Evolutionary conservation across 1,284 basidiomycete genomes (phyloP), one percentile per base, ranked within the genome.

Genomic region (Sporisorium exsertum): DNA sequence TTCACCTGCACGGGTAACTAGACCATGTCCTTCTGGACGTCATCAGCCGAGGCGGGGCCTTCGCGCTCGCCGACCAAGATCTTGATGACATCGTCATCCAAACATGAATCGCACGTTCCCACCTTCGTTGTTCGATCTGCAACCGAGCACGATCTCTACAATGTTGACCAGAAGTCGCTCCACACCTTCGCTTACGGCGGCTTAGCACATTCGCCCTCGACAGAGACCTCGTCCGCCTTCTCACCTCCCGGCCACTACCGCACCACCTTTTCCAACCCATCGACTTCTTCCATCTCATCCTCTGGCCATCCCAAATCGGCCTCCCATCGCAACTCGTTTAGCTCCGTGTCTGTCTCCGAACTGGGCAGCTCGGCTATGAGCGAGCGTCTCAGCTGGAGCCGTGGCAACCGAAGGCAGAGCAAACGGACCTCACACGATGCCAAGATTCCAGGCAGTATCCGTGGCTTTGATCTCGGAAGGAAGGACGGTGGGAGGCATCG

Each of bases 291-390:
- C 35, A 26, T 77, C 42, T 77, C 75, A 0, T 77, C 75, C 7
- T 55, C 58, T 5, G 65, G 75, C 16, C 58, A 69, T 52, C 63
- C 64, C 5, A 62, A 50, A 46, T 64, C 75, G 0, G 61, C 65
- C 5, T 70, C 75, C 5, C 68, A 71, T 49, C 71, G 75, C 55
- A 77, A 74, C 54, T 77, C 75, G 12, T 74, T 77, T 64, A 73
- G 70, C 63, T 77, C 75, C 10, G 58, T 77, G 0, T 67, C 71
- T 5, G 61, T 71, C 15, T 77, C 75, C 7, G 71, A 73, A 15
- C 52, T 64, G 15, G 75, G 72, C 27, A 58, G 72, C 35, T 75
- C 72, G 8, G 53, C 53, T 18, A 61, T 58, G 46, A 62, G 67
- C 35, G 75, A 77, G 46, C 75, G 71, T 12, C n/a, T 66, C 33